A percentile compares a stretch with the other conserved stretches of the same genome.
phyloP scores from a whole-genome alignment of 352 stramenopile species.

The Aphanomyces cochlioides region DNA sequence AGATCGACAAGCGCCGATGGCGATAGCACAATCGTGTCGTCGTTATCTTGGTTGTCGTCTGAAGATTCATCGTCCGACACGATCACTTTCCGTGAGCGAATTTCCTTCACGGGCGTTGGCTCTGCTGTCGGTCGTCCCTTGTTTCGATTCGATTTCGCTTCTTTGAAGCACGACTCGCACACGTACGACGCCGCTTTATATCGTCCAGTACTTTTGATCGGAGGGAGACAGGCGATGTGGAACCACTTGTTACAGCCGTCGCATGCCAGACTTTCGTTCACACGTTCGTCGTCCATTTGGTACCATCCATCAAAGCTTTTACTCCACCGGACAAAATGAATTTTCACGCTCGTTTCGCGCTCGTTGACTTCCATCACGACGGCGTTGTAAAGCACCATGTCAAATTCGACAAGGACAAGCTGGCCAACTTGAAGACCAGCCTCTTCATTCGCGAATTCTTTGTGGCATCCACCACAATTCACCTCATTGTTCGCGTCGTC shows the following conservation, averaged over 20 bases:
- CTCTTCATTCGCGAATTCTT: conserved; percentile 31
- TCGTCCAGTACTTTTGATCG: conserved; percentile 77
- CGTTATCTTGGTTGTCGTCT: conserved; percentile 6
- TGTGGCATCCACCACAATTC: conserved; percentile 57
- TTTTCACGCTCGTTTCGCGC: conserved; percentile 71
- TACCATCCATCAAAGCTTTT: conserved; percentile 89
- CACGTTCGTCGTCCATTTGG: conserved; percentile 84
- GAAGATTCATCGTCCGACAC: conserved; percentile 2
- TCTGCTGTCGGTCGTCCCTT: conserved; percentile 33
- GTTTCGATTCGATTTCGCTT: conserved; percentile 68
- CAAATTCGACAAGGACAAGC: conserved; percentile 78
- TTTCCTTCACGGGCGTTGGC: conserved; percentile 42
- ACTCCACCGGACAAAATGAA: conserved; percentile 82
- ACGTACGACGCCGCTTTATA: conserved; percentile 87
- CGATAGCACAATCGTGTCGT: conserved; percentile 14
- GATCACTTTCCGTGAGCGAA: conserved; percentile 32
- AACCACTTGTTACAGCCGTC: conserved; percentile 88
- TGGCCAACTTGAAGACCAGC: conserved; percentile 75
- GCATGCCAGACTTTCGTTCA: conserved; percentile 85
- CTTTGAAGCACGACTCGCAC: conserved; percentile 71
- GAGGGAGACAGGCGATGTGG: conserved; percentile 77
- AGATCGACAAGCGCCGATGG: conserved; percentile 9
- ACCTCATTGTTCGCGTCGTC: conserved; percentile 57
- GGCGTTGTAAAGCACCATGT: conserved; percentile 84
- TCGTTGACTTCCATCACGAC: conserved; percentile 79